phyloP scores from a whole-genome alignment of 1,139 yeast genomes.

The Meyerozyma carpophila region DNA sequence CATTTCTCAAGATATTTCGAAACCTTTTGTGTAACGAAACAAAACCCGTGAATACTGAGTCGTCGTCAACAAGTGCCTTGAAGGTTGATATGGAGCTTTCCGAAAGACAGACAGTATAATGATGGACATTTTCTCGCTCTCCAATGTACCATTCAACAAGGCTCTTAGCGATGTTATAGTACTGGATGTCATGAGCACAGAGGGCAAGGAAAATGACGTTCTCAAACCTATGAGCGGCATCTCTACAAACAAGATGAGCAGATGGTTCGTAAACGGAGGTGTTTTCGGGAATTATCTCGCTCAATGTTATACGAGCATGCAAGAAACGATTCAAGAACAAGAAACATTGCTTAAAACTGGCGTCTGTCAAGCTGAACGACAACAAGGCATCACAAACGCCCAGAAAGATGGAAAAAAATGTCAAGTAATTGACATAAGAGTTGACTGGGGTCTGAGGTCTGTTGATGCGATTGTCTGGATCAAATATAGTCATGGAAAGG shows the following conservation, averaged over 20 bases:
- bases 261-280: conserved; percentile 18
- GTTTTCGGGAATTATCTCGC: conserved; percentile 17
- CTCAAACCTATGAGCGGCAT: conserved; percentile 30
- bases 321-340: conserved; percentile 30
- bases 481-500: conserved; percentile 30
- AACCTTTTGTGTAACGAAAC: conserved; percentile 72
- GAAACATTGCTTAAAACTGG: conserved; percentile 35
- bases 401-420: conserved; percentile 29
- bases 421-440: conserved; percentile 23
- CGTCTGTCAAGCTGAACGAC: conserved; percentile 28
- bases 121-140: conserved; percentile 20
- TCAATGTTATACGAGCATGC: conserved; percentile 18
- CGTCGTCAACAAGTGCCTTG: conserved; percentile 48
- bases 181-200: conserved; percentile 54
- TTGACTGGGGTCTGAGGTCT: conserved; percentile 17
- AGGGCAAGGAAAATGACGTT: conserved; percentile 44
- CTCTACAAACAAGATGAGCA: conserved; percentile 13
- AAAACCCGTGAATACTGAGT: conserved; percentile 62
- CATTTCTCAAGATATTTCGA: conserved; percentile 50
- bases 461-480: conserved; percentile 12
- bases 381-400: conserved; percentile 35
- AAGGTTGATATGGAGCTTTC: conserved; percentile 39
- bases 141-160: conserved; percentile 42
- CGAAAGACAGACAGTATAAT: conserved; percentile 7
- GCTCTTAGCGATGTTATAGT: conserved; percentile 47